A percentile compares a stretch with the other conserved stretches of the same genome.
phyloP scores from a whole-genome alignment of 805 yeast species.

The Saccharomycopsis olivae region DNA sequence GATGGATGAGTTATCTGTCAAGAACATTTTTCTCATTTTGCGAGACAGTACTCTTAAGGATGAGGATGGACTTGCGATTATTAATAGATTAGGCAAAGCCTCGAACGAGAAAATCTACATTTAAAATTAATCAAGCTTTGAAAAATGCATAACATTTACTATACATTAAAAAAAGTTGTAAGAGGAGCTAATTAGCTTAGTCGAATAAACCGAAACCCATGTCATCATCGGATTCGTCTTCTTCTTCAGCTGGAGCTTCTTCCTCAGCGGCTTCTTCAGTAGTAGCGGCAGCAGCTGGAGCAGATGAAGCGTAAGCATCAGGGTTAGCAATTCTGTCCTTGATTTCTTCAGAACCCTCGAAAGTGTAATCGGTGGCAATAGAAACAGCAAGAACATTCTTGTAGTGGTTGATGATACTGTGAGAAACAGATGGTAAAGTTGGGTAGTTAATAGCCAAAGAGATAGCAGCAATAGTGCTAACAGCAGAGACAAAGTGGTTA shows the following conservation, averaged over 20 bases:
- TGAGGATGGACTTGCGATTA: conserved; percentile 77
- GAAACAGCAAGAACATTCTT: conserved; percentile 97
- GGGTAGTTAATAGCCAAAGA: conserved; percentile 99
- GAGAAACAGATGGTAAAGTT: conserved; percentile 98
- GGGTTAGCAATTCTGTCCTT: conserved; percentile 99
- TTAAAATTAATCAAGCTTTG: neutral
- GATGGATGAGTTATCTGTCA: conserved; percentile 60
- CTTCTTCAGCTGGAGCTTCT: conserved; percentile 66
- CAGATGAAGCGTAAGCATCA: conserved; percentile 99
- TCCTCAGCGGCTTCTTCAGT: conserved; percentile 54
- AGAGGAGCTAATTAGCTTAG: conserved; percentile 33
- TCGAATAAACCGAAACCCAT: conserved; percentile 99
- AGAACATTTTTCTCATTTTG: conserved; percentile 49
- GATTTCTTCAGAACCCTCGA: conserved; percentile 97
- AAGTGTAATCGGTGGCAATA: conserved; percentile 96
- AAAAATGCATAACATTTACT: too few species aligned
- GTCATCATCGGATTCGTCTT: conserved; percentile 58
- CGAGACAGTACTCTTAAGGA: conserved; percentile 61
- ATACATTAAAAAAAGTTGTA: neutral
- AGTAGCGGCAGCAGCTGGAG: conserved; percentile 91
- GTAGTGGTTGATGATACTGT: conserved; percentile 98
- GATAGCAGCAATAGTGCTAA: conserved; percentile 87
- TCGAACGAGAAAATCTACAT: conserved; percentile 40
- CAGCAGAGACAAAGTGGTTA: conserved; percentile 83
- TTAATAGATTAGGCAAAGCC: conserved; percentile 85